Evolutionary conservation across 2,329 filamentous ascomycete genomes (phyloP).

Genomic region (Ascosphaera aggregata): DNA sequence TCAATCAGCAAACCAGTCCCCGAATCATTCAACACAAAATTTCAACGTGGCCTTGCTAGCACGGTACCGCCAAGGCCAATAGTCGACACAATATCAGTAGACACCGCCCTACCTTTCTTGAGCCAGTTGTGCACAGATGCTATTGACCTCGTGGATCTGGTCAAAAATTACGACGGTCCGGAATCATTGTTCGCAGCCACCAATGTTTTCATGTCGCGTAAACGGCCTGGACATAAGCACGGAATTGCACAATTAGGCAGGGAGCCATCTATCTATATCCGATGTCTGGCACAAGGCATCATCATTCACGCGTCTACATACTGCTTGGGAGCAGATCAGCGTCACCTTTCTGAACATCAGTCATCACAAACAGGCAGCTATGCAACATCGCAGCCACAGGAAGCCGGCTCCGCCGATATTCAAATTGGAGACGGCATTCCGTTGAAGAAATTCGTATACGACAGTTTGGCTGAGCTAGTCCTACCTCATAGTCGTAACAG

Average conservation of each 20-base stretch:
- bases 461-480: constrained; percentile 56
- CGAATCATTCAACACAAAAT: constrained; percentile 68
- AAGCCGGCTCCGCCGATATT: constrained; percentile 27
- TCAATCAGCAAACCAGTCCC: constrained; percentile 40
- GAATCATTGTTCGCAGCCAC: constrained; percentile 54
- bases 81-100: constrained; percentile 44
- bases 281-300: constrained; percentile 54
- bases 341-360: neutral
- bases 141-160: constrained; percentile 26
- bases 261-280: constrained; percentile 57
- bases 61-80: constrained; percentile 86
- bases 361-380: neutral
- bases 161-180: constrained; percentile 1
- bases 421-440: constrained; percentile 43
- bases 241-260: neutral
- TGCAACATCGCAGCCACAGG: neutral
- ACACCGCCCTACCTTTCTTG: constrained; percentile 47
- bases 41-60: constrained; percentile 78
- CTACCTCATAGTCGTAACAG: constrained; percentile 37
- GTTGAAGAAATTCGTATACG: constrained; percentile 52
- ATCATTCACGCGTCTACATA: constrained; percentile 31
- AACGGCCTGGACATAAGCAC: constrained; percentile 26
- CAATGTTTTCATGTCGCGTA: constrained; percentile 34
- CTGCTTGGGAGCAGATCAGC: neutral
- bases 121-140: constrained; percentile 49